Percentiles rank a stretch among this genome's conserved stretches.
These are phyloP conservation scores for Fusarium floridanum DNA, from an alignment of 2,329 filamentous ascomycete species.

Conservation along the genomic window DNA sequence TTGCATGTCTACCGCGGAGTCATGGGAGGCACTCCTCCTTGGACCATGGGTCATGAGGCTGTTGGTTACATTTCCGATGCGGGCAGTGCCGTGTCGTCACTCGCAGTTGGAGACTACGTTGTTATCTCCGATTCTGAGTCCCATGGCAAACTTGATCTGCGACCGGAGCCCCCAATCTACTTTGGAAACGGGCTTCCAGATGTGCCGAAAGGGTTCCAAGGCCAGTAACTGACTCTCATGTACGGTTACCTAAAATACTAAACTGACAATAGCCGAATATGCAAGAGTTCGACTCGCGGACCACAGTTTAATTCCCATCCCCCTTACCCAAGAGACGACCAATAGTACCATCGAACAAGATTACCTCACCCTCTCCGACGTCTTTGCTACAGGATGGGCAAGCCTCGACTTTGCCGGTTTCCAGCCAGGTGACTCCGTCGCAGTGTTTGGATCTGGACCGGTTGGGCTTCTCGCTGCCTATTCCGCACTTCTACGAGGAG, in stretches of 20 bases:
- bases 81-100: not conserved
- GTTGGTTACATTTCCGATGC: not conserved
- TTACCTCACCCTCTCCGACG: not conserved
- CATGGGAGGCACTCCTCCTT: not conserved
- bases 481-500: conserved; percentile 68
- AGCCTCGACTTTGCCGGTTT: conserved; percentile 58
- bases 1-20: not conserved
- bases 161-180: not conserved
- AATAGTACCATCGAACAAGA: not conserved
- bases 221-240: too few species aligned
- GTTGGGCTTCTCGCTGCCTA: conserved; percentile 75
- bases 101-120: not conserved
- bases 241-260: too few species aligned
- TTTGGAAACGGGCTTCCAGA: too few species aligned
- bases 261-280: not conserved
- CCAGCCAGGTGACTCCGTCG: conserved; percentile 69
- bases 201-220: too few species aligned
- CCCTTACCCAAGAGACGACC: not conserved
- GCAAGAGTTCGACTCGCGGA: not conserved
- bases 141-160: not conserved
- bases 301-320: not conserved
- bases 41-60: not conserved
- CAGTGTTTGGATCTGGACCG: conserved; percentile 72
- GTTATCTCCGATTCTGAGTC: not conserved
- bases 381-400: not conserved